Percentiles rank a stretch among this genome's conserved stretches.
phyloP scores from a whole-genome alignment of 2,329 filamentous ascomycete genomes.

The Fusarium chaquense region DNA sequence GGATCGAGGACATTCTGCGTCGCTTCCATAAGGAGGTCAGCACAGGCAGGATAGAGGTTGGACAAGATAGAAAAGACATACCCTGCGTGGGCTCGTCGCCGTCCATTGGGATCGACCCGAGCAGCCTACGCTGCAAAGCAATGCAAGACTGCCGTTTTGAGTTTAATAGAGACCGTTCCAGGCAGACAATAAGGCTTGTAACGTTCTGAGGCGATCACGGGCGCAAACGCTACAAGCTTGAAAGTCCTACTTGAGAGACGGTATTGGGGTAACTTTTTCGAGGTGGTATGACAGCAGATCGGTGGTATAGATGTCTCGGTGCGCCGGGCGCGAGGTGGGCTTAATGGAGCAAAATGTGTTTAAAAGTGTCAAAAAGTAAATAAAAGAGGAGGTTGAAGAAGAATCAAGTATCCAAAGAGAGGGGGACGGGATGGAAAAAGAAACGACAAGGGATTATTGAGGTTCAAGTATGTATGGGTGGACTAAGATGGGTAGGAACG shows the following conservation, averaged over 20 bases:
- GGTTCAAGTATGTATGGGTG: slow-evolving; percentile 21
- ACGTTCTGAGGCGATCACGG: slow-evolving; percentile 22
- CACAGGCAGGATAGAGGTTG: slow-evolving; percentile 8
- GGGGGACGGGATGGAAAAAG: slow-evolving; percentile 35
- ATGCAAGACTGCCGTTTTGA: slow-evolving; percentile 36
- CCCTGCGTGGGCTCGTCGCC: slow-evolving; percentile 60
- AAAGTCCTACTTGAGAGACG: slow-evolving; percentile 11
- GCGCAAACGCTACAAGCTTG: slow-evolving; percentile 26
- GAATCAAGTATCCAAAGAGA: slow-evolving; percentile 31
- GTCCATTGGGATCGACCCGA: slow-evolving; percentile 57
- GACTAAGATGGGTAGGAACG: slow-evolving; percentile 23
- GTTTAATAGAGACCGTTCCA: slow-evolving; percentile 20
- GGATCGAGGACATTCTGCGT: slow-evolving; percentile 88
- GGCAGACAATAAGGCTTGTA: slow-evolving; percentile 9
- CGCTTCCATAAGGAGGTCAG: slow-evolving; percentile 57
- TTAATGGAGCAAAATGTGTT: slow-evolving; percentile 6
- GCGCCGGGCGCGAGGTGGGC: slow-evolving; percentile 10
- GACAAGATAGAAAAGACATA: slow-evolving; percentile 37
- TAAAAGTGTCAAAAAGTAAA: slow-evolving; percentile 16
- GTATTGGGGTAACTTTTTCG: slow-evolving; percentile 24
- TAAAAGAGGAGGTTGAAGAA: slow-evolving; percentile 15
- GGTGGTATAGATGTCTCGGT: slow-evolving; percentile 22
- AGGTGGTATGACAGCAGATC: slow-evolving; percentile 21
- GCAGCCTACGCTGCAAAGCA: slow-evolving; percentile 45
- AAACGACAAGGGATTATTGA: slow-evolving; percentile 37